Evolutionary conservation across 345 rosid species (phyloP).

Genomic region (Streptanthus diversifolius): DNA sequence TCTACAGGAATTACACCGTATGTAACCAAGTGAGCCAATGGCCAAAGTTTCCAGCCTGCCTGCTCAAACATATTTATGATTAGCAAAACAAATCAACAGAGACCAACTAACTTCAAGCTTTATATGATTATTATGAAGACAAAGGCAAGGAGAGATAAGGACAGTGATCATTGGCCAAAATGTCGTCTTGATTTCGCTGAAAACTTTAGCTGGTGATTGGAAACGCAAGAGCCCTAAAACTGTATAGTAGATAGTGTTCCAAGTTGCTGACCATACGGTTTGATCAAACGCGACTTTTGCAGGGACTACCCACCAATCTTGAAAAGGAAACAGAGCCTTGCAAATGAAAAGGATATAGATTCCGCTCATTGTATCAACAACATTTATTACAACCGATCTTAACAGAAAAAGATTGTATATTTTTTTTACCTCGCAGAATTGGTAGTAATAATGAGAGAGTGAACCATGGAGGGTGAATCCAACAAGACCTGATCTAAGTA

Average conservation of each 20-base stretch:
- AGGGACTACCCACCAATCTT: slow-evolving; percentile 94
- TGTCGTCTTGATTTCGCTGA: slow-evolving; percentile 57
- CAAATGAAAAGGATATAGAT: slow-evolving; percentile 8
- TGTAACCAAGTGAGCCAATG: slow-evolving; percentile 84
- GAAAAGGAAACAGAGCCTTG: slow-evolving; percentile 74
- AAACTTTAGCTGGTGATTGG: slow-evolving; percentile 54
- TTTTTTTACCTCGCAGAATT: slow-evolving; percentile 68
- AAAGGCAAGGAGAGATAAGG: slow-evolving; percentile 9
- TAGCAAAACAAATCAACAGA: neutral
- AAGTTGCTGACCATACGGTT: slow-evolving; percentile 79
- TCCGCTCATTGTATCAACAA: slow-evolving; percentile 3
- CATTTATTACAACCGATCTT: neutral
- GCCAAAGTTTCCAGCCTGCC: slow-evolving; percentile 99
- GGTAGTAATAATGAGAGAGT: slow-evolving; percentile 89
- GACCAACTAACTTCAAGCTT: neutral
- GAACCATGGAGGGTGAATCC: slow-evolving; percentile 95
- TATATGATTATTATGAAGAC: neutral
- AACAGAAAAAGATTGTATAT: neutral
- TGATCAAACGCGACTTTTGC: slow-evolving; percentile 88
- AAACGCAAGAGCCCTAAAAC: slow-evolving; percentile 69
- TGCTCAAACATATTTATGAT: slow-evolving; percentile 29
- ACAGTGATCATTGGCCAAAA: slow-evolving; percentile 83
- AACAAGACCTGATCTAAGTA: slow-evolving; percentile 86
- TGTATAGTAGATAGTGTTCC: slow-evolving; percentile 79
- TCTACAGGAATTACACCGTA: slow-evolving; percentile 77